Evolutionary conservation across 768 basidiomycete species (phyloP).

Genomic region (Tubosaeta brunneosetosa): DNA sequence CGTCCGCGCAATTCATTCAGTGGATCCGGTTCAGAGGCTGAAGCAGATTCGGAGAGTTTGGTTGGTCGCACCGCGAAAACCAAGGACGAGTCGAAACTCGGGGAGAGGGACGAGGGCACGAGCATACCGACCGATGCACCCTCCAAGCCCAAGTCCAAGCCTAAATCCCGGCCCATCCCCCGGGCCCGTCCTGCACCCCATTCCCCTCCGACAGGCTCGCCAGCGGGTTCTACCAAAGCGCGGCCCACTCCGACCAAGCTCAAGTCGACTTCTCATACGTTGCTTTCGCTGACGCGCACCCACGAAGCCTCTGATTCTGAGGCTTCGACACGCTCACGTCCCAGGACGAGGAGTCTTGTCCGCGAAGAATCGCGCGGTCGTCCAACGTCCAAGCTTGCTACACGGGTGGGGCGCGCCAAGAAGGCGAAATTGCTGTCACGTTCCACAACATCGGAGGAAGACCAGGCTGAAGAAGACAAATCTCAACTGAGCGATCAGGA

Average conservation of each 20-base stretch:
- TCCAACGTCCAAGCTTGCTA: constrained; percentile 6
- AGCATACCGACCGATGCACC: constrained; percentile 11
- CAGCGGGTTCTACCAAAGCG: constrained; percentile 1
- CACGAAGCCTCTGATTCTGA: constrained; percentile 22
- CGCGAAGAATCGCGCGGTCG: constrained; percentile 21
- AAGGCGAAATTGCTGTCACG: not conserved
- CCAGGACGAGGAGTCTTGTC: constrained; percentile 21
- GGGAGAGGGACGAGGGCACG: constrained; percentile 1
- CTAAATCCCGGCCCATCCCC: constrained; percentile 14
- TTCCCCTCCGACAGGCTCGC: not conserved
- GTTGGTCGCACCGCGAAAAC: constrained; percentile 5
- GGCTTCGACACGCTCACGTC: constrained; percentile 13
- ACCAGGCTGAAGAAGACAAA: constrained; percentile 2
- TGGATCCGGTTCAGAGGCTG: constrained; percentile 18
- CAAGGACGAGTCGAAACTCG: constrained; percentile 2
- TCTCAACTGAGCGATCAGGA: constrained; percentile 11
- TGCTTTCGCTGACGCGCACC: constrained; percentile 19
- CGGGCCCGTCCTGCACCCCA: constrained; percentile 5
- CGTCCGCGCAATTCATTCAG: constrained; percentile 23
- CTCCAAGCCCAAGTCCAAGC: constrained; percentile 10
- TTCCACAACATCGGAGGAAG: constrained; percentile 7
- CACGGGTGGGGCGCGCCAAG: constrained; percentile 1
- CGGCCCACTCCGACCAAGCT: constrained; percentile 2
- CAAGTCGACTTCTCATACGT: constrained; percentile 16
- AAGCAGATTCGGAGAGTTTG: constrained; percentile 10